These are phyloP conservation scores for Nemania serpens DNA, from an alignment of 2,329 filamentous ascomycete genomes.

Conservation along the genomic window DNA sequence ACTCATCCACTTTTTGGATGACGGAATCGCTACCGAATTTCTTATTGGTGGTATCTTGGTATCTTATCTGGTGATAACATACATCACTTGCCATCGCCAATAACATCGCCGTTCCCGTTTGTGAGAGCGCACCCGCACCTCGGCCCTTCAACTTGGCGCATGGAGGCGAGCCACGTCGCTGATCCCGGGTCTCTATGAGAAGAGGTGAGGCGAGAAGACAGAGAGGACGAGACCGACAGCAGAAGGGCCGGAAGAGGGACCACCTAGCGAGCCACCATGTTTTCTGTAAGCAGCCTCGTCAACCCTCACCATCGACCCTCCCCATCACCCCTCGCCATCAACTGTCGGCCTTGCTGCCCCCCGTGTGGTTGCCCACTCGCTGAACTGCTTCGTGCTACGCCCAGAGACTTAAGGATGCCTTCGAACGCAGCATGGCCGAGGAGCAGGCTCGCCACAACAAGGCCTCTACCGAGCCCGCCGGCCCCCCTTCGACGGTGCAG, in stretches of 20 bases:
- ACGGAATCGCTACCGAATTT: no score
- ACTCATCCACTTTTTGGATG: no score
- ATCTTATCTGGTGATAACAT: no score
- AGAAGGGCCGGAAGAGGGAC: background rate
- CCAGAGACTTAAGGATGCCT: conserved; percentile 80
- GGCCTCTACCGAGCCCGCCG: conserved; percentile 44
- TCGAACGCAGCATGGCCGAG: conserved; percentile 86
- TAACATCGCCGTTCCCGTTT: background rate
- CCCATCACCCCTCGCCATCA: background rate
- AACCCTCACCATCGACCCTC: background rate
- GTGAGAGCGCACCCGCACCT: background rate
- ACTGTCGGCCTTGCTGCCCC: no score
- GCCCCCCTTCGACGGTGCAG: conserved; percentile 39
- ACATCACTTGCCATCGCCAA: background rate
- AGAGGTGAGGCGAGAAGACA: background rate
- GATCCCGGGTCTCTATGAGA: background rate
- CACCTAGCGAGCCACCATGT: conserved; percentile 33
- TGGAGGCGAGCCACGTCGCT: conserved; percentile 8
- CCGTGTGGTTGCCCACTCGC: background rate
- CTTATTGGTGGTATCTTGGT: no score
- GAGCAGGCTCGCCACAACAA: conserved; percentile 81
- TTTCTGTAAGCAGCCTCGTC: conserved; percentile 33
- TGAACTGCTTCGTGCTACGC: conserved; percentile 15
- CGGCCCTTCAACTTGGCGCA: background rate
- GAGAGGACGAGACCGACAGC: background rate